Conservation (phyloP, 1,284 basidiomycete species). For the Ganoderma meredithae region DNA sequence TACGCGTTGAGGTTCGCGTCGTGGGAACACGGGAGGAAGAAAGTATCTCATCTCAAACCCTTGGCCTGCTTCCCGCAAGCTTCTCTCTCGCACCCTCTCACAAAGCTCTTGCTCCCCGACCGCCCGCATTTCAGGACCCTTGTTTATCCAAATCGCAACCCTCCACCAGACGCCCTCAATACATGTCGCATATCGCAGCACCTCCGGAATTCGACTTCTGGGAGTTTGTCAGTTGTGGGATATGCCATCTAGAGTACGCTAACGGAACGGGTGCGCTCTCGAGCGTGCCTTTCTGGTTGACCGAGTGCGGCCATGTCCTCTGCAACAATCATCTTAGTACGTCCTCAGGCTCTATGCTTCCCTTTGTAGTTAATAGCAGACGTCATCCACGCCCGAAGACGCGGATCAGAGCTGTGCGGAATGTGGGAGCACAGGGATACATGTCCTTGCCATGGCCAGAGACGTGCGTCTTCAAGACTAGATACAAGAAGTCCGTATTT, state of each 20-base stretch:
- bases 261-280: slow-evolving; percentile 56
- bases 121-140: neutral
- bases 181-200: slow-evolving; percentile 31
- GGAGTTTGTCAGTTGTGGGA: slow-evolving; percentile 76
- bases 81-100: neutral
- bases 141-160: neutral
- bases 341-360: slow-evolving; percentile 37
- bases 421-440: slow-evolving; percentile 69
- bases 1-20: neutral
- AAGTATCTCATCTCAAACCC: neutral
- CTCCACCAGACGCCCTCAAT: neutral
- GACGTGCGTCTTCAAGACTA: slow-evolving; percentile 55
- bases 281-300: slow-evolving; percentile 80
- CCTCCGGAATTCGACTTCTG: slow-evolving; percentile 66
- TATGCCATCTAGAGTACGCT: slow-evolving; percentile 70
- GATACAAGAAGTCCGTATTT: neutral
- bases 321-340: slow-evolving; percentile 84
- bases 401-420: slow-evolving; percentile 73
- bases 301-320: slow-evolving; percentile 82
- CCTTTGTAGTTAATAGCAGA: slow-evolving; percentile 6
- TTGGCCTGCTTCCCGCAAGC: neutral
- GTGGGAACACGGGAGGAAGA: neutral
- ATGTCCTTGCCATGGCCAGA: slow-evolving; percentile 73
- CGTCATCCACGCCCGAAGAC: slow-evolving; percentile 48
- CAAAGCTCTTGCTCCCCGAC: neutral